Percentiles rank a stretch among this genome's conserved stretches.
Conservation (phyloP, 768 basidiomycete species). For the Russula sp. region DNA sequence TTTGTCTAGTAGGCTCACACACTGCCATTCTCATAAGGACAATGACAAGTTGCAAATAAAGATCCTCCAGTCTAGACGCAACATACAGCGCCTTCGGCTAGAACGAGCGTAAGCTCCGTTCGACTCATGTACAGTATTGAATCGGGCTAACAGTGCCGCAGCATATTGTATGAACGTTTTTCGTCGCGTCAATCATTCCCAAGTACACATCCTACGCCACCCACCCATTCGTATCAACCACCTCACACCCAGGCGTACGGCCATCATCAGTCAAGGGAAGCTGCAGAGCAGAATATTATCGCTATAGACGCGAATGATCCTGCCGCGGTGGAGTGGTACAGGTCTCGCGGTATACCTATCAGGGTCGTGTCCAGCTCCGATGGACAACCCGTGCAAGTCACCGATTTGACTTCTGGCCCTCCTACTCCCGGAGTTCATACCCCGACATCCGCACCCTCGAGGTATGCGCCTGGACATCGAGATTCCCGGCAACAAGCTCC, state of each 20-base stretch:
- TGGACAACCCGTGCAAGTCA: constrained; percentile 47
- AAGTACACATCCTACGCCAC: constrained; percentile 33
- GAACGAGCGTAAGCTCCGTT: constrained; percentile 73
- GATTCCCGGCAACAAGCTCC: constrained; percentile 33
- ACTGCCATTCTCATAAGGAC: constrained; percentile 49
- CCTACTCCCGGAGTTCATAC: constrained; percentile 27
- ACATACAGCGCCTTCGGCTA: constrained; percentile 82
- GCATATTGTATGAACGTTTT: constrained; percentile 78
- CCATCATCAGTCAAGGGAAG: constrained; percentile 21
- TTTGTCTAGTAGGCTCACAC: constrained; percentile 10
- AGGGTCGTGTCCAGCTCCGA: constrained; percentile 49
- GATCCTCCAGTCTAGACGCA: constrained; percentile 72
- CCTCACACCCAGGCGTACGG: constrained; percentile 27
- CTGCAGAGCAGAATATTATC: constrained; percentile 8
- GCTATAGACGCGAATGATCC: constrained; percentile 46
- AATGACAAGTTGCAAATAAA: constrained; percentile 87
- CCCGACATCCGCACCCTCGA: constrained; percentile 15
- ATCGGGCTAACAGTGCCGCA: constrained; percentile 34
- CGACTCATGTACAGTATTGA: constrained; percentile 24
- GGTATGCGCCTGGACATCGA: constrained; percentile 34
- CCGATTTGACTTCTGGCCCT: constrained; percentile 44
- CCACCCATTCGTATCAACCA: constrained; percentile 32
- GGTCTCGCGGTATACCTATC: constrained; percentile 47
- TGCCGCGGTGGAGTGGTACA: constrained; percentile 46
- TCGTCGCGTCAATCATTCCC: constrained; percentile 41